phyloP scores from a whole-genome alignment of 164 flowering plant species.

The Macadamia integrifolia region DNA sequence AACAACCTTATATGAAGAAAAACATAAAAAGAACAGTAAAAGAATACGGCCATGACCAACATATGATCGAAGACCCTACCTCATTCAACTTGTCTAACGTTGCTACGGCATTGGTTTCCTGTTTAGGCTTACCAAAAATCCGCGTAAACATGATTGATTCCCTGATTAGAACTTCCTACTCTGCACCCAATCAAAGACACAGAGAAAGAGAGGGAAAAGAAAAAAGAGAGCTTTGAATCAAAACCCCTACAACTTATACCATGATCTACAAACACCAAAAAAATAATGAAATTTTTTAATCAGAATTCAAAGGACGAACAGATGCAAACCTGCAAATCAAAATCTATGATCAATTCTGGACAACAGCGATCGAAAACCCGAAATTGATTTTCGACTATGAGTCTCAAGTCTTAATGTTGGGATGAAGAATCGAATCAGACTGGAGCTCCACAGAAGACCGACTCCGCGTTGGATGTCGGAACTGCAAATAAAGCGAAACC shows the following conservation, averaged over 20 bases:
- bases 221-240: not conserved
- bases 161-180: not conserved
- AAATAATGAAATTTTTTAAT: not conserved
- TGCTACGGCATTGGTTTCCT: slow-evolving; percentile 39
- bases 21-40: not conserved
- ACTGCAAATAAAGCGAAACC: not conserved
- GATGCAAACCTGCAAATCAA: not conserved
- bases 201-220: not conserved
- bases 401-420: too few relatives aligned
- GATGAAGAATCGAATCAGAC: not conserved
- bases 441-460: not conserved
- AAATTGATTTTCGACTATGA: not conserved
- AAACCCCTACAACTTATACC: not conserved
- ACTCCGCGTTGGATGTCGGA: not conserved
- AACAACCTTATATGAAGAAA: not conserved
- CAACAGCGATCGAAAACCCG: not conserved
- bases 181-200: not conserved
- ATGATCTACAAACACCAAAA: not conserved
- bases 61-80: slow-evolving; percentile 21
- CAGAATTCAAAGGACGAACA: not conserved
- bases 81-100: slow-evolving; percentile 55
- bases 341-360: not conserved
- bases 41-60: not conserved
- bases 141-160: slow-evolving; percentile 40
- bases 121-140: slow-evolving; percentile 53